Conservation (phyloP, 2,329 filamentous ascomycete genomes). For the Ramichloridium luteum region DNA sequence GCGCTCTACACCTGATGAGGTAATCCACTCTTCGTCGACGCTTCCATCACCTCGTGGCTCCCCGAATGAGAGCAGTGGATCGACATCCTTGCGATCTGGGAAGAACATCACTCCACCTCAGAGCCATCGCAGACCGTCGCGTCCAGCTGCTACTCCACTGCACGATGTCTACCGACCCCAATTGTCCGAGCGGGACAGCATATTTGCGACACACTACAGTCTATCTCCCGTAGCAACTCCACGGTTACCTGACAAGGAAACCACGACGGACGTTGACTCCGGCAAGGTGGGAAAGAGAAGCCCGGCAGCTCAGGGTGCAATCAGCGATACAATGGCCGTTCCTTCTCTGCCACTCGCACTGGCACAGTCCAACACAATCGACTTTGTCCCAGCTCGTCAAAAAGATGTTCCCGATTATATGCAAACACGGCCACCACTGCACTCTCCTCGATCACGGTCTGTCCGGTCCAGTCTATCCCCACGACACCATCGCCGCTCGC, state of each 20-base stretch:
- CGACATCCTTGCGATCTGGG: too few species aligned
- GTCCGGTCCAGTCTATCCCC: slow-evolving; percentile 14
- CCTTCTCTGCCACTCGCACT: background rate
- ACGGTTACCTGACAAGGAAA: slow-evolving; percentile 1
- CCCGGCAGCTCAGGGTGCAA: background rate
- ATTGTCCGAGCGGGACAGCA: slow-evolving; percentile 50
- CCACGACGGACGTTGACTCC: slow-evolving; percentile 1
- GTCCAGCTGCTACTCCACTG: slow-evolving; percentile 5
- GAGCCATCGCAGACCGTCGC: slow-evolving; percentile 1
- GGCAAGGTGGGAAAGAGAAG: slow-evolving; percentile 1
- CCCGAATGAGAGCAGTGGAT: too few species aligned
- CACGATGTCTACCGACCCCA: slow-evolving; percentile 34
- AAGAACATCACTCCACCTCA: too few species aligned
- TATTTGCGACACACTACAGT: slow-evolving; percentile 50
- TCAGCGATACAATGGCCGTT: background rate
- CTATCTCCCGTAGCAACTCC: slow-evolving; percentile 34
- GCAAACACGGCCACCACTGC: background rate
- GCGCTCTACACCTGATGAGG: background rate
- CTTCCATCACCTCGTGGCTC: too few species aligned
- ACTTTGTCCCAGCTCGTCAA: slow-evolving; percentile 2
- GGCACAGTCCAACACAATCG: background rate
- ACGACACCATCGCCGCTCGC: slow-evolving; percentile 21
- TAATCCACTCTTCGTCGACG: background rate
- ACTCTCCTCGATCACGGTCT: slow-evolving; percentile 1
- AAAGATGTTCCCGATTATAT: slow-evolving; percentile 8